phyloP scores from a whole-genome alignment of 2,329 filamentous ascomycete species.

The Aspergillus felis region DNA sequence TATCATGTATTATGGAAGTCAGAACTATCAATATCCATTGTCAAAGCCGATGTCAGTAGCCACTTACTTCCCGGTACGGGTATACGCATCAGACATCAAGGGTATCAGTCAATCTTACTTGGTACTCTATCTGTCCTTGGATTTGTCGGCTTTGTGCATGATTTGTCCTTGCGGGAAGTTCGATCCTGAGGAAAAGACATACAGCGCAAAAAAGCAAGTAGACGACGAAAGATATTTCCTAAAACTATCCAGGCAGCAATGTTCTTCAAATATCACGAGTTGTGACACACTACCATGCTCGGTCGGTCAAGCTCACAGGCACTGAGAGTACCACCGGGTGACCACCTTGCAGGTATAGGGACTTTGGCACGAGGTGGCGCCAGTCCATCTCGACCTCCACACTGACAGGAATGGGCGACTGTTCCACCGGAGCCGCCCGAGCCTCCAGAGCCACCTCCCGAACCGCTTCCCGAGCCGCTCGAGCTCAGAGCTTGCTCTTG shows the following conservation, averaged over 20 bases:
- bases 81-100: neutral
- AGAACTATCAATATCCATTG: neutral
- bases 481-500: conserved; percentile 35
- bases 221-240: neutral
- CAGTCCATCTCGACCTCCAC: neutral
- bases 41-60: neutral
- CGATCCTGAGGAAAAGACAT: too few species aligned
- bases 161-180: neutral
- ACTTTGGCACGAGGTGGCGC: neutral
- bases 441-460: neutral
- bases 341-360: neutral
- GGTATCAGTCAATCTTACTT: neutral
- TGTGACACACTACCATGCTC: neutral
- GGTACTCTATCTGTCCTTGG: neutral
- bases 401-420: neutral
- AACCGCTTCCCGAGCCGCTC: neutral
- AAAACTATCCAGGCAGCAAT: neutral
- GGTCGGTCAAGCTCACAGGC: neutral
- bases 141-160: neutral
- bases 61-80: neutral
- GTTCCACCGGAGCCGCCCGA: neutral
- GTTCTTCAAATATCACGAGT: neutral
- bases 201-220: neutral
- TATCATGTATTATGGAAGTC: neutral
- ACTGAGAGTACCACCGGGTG: neutral